Conservation (phyloP, 352 stramenopile genomes). For the Globisporangium spinosum region DNA sequence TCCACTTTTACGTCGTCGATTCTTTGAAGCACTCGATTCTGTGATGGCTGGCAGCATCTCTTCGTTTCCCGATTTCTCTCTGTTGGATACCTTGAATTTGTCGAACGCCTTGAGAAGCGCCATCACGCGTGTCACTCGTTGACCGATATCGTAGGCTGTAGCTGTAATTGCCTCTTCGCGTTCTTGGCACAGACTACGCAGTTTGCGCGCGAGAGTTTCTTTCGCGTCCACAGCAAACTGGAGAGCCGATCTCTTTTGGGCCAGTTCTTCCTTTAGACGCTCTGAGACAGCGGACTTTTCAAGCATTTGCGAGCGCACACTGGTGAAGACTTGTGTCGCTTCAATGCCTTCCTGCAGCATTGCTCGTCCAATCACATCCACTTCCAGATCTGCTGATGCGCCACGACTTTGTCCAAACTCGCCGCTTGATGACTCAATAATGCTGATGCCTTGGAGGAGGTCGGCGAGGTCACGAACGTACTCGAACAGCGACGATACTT, state of each 20-base stretch:
- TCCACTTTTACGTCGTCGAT: constrained; percentile 9
- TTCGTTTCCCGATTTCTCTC: not conserved
- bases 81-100: constrained; percentile 30
- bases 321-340: constrained; percentile 14
- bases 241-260: constrained; percentile 10
- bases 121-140: constrained; percentile 25
- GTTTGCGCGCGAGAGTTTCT: constrained; percentile 6
- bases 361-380: constrained; percentile 34
- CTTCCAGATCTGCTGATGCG: constrained; percentile 32
- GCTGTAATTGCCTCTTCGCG: constrained; percentile 9
- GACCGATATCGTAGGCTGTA: constrained; percentile 8
- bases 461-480: constrained; percentile 36
- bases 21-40: constrained; percentile 1
- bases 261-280: constrained; percentile 17
- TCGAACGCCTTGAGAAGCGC: constrained; percentile 39
- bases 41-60: not conserved
- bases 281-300: constrained; percentile 4
- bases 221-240: constrained; percentile 19
- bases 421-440: constrained; percentile 42
- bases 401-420: constrained; percentile 15
- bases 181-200: constrained; percentile 24
- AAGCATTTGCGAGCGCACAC: constrained; percentile 1
- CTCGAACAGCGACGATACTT: constrained; percentile 33
- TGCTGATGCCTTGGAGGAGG: constrained; percentile 48
- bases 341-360: constrained; percentile 27